Evolutionary conservation across 176 grass and related monocot species (phyloP).

Genomic region (Avena atlantica): DNA sequence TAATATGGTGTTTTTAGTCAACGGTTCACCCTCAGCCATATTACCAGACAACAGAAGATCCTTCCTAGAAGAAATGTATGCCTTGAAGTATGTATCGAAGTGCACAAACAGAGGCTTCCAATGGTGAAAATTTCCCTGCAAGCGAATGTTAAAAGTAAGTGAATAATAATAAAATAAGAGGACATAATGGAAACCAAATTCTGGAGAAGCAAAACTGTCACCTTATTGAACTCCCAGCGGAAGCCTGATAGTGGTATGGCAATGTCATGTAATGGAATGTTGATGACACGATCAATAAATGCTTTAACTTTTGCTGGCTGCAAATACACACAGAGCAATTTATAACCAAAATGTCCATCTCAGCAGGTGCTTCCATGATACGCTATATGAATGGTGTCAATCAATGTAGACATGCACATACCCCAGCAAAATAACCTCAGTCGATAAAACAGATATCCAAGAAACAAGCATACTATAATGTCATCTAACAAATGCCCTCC

Average conservation of each 20-base stretch:
- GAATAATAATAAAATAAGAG: slow-evolving; percentile 17
- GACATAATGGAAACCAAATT: not conserved
- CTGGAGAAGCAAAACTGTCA: slow-evolving; percentile 35
- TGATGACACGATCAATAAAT: slow-evolving; percentile 97
- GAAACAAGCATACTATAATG: slow-evolving; percentile 35
- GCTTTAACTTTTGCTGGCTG: slow-evolving; percentile 96
- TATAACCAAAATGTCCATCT: slow-evolving; percentile 34
- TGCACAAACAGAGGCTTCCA: slow-evolving; percentile 98
- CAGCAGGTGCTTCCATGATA: not conserved
- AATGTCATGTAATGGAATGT: slow-evolving; percentile 93
- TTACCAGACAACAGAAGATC: slow-evolving; percentile 92
- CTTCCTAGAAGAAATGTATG: slow-evolving; percentile 84
- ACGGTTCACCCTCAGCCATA: slow-evolving; percentile 69
- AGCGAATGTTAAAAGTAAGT: slow-evolving; percentile 40
- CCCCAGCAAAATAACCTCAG: not conserved
- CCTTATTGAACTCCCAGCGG: slow-evolving; percentile 96
- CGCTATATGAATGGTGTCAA: slow-evolving; percentile 14
- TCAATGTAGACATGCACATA: not conserved
- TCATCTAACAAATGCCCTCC: not conserved
- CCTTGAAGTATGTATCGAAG: slow-evolving; percentile 96
- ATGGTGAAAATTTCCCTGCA: slow-evolving; percentile 96
- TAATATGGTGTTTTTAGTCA: slow-evolving; percentile 85
- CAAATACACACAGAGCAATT: slow-evolving; percentile 47
- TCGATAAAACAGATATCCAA: not conserved
- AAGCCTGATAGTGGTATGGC: slow-evolving; percentile 97